Evolutionary conservation across 495 filamentous ascomycete species (phyloP).

Genomic region (Aspergillus nidulans): DNA sequence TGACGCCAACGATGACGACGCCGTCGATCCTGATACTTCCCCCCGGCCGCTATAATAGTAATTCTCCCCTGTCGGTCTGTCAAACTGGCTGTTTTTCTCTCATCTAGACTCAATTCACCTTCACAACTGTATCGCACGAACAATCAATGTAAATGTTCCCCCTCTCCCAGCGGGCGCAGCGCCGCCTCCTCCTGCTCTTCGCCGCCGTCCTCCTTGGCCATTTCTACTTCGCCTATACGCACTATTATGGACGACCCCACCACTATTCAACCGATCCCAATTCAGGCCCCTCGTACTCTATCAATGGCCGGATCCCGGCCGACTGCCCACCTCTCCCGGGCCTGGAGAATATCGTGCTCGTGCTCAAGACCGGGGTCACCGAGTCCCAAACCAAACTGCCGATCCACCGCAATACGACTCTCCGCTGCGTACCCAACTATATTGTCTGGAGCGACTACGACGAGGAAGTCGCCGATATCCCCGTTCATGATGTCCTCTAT

Average conservation of each 20-base stretch:
- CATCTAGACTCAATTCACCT: too few species aligned
- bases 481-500: constrained; percentile 43
- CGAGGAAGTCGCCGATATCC: constrained; percentile 43
- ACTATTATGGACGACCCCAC: too few species aligned
- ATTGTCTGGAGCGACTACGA: constrained; percentile 54
- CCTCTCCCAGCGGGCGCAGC: constrained; percentile 19
- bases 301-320: constrained; percentile 13
- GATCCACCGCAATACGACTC: constrained; percentile 48
- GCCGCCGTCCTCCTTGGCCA: constrained; percentile 31
- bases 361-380: constrained; percentile 46
- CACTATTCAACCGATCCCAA: too few species aligned
- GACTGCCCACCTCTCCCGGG: constrained; percentile 37
- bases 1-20: constrained; percentile 5
- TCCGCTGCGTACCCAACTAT: constrained; percentile 50
- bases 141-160: constrained; percentile 22
- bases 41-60: not conserved
- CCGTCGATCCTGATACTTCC: not conserved
- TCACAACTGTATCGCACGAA: too few species aligned
- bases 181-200: constrained; percentile 10
- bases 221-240: constrained; percentile 24
- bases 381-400: constrained; percentile 42
- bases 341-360: constrained; percentile 42
- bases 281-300: not conserved
- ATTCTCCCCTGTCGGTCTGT: not conserved
- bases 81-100: too few species aligned